Percentiles rank a stretch among this genome's conserved stretches.
Evolutionary conservation across 2,329 filamentous ascomycete genomes (phyloP).

Genomic region (Epichloe hybrida): DNA sequence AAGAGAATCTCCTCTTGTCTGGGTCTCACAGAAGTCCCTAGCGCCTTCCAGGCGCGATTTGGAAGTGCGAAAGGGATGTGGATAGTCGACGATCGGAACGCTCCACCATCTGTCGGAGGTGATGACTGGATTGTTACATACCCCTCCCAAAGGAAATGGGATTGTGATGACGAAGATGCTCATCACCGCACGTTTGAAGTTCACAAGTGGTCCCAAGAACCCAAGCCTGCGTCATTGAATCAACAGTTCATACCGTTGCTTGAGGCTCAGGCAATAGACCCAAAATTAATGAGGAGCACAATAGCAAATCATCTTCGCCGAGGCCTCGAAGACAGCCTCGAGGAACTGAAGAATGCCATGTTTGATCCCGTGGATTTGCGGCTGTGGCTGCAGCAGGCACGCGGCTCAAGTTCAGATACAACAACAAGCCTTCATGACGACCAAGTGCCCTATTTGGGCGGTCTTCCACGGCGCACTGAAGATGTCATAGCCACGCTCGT

Average conservation of each 20-base stretch:
- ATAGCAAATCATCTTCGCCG: constrained; percentile 36
- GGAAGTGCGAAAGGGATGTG: constrained; percentile 66
- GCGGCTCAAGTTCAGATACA: constrained; percentile 17
- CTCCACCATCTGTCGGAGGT: constrained; percentile 18
- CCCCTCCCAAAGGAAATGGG: constrained; percentile 57
- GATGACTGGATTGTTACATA: constrained; percentile 53
- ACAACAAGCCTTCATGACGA: constrained; percentile 19
- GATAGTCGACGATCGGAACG: constrained; percentile 37
- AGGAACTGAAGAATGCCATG: constrained; percentile 37
- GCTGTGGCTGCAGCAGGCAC: constrained; percentile 37
- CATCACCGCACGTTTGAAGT: constrained; percentile 54
- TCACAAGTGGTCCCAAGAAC: constrained; percentile 22
- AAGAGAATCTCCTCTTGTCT: constrained; percentile 35
- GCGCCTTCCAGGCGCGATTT: constrained; percentile 56
- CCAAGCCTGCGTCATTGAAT: constrained; percentile 43
- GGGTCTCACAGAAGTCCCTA: constrained; percentile 39
- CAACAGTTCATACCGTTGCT: constrained; percentile 57
- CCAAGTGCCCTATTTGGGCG: constrained; percentile 30
- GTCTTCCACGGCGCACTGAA: constrained; percentile 34
- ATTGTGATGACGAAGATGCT: constrained; percentile 31
- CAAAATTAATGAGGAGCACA: constrained; percentile 27
- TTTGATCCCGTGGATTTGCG: constrained; percentile 34
- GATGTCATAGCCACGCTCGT: constrained; percentile 43
- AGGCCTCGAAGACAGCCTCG: constrained; percentile 38
- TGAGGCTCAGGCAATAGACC: constrained; percentile 40